phyloP scores from a whole-genome alignment of 768 basidiomycete species.

The Russula earlei region DNA sequence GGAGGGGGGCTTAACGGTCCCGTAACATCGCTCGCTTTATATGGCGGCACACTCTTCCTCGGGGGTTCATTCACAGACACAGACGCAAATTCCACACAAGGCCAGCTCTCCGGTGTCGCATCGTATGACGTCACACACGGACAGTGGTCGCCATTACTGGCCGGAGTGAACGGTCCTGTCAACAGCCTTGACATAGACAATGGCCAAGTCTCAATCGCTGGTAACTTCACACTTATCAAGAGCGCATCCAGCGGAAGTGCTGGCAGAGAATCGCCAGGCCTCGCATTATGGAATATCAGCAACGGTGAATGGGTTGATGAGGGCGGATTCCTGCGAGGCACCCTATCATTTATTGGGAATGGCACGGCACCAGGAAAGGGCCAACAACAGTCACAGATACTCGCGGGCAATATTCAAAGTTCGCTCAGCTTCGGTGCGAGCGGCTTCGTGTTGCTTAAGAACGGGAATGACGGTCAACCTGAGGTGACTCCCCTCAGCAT shows the following conservation, averaged over 20 bases:
- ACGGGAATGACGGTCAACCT: conserved; percentile 44
- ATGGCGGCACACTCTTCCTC: conserved; percentile 61
- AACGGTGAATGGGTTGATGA: conserved; percentile 58
- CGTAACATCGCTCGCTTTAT: conserved; percentile 57
- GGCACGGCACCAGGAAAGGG: conserved; percentile 40
- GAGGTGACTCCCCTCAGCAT: conserved; percentile 51
- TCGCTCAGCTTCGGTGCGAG: conserved; percentile 60
- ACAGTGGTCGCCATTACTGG: conserved; percentile 58
- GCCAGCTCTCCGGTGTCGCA: conserved; percentile 51
- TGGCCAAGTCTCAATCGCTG: conserved; percentile 53
- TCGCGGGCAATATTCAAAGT: conserved; percentile 57
- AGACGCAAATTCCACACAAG: conserved; percentile 39
- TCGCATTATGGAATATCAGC: conserved; percentile 65
- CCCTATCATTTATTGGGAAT: conserved; percentile 60
- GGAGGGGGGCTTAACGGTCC: conserved; percentile 71
- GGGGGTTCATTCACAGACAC: conserved; percentile 86
- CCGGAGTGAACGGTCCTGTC: conserved; percentile 74
- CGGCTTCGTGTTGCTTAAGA: conserved; percentile 72
- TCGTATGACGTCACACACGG: conserved; percentile 58
- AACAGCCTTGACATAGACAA: conserved; percentile 42
- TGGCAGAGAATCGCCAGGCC: conserved; percentile 41
- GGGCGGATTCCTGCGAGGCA: conserved; percentile 66
- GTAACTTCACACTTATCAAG: conserved; percentile 57
- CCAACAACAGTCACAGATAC: conserved; percentile 39
- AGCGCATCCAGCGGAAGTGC: conserved; percentile 30